Percentiles rank a stretch among this genome's conserved stretches.
These are phyloP conservation scores for Akanthomyces dipterigenus DNA, from an alignment of 2,329 filamentous ascomycete species.

Conservation along the genomic window DNA sequence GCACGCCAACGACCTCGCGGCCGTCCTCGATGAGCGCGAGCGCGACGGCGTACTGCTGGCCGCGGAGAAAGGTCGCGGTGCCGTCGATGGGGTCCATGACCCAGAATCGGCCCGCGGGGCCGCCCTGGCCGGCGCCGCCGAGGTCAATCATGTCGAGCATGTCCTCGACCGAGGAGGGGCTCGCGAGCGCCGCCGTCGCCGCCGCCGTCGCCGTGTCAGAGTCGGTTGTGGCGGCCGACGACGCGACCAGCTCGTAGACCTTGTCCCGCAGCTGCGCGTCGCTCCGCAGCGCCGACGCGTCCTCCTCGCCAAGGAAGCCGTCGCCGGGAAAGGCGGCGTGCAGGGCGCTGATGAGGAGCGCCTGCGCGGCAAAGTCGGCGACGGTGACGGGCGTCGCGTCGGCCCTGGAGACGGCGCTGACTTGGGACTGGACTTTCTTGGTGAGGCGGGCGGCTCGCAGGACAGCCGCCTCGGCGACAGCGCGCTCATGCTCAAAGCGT, in stretches of 20 bases:
- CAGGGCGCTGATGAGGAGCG: constrained; percentile 51
- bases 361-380: constrained; percentile 58
- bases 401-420: constrained; percentile 45
- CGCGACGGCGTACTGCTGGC: constrained; percentile 57
- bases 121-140: constrained; percentile 37
- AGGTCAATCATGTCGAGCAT: constrained; percentile 57
- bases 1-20: constrained; percentile 48
- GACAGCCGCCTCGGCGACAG: constrained; percentile 38
- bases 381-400: constrained; percentile 56
- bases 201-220: constrained; percentile 3
- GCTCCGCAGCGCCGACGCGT: constrained; percentile 42
- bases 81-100: constrained; percentile 60
- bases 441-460: constrained; percentile 52
- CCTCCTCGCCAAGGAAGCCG: constrained; percentile 56
- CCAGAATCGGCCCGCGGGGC: constrained; percentile 43
- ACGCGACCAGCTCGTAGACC: constrained; percentile 49
- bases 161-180: constrained; percentile 41
- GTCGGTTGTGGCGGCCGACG: constrained; percentile 14
- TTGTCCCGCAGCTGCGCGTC: constrained; percentile 40
- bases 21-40: constrained; percentile 53
- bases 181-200: constrained; percentile 22
- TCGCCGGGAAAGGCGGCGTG: constrained; percentile 48
- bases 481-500: constrained; percentile 23
- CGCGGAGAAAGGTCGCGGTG: constrained; percentile 53
- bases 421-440: constrained; percentile 38